phyloP scores from a whole-genome alignment of 2,329 filamentous ascomycete genomes.

The Byssoonygena ceratinophila region DNA sequence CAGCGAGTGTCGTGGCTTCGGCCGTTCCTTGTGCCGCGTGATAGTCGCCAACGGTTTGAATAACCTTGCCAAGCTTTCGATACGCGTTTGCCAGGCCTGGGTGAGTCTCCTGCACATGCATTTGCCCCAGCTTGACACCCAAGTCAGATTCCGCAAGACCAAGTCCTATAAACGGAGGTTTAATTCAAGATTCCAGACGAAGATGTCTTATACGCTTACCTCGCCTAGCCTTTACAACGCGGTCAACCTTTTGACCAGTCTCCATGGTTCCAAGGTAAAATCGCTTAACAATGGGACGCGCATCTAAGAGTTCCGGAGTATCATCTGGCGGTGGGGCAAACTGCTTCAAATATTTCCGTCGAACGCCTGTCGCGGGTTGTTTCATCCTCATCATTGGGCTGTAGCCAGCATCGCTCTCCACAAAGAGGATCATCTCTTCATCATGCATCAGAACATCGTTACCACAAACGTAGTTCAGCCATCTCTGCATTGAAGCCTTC shows the following conservation, averaged over 20 bases:
- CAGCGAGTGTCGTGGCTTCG: constrained; percentile 86
- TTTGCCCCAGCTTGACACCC: constrained; percentile 74
- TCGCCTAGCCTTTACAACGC: constrained; percentile 80
- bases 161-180: constrained; percentile 51
- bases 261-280: constrained; percentile 97
- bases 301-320: constrained; percentile 84
- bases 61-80: constrained; percentile 83
- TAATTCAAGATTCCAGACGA: neutral
- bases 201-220: constrained; percentile 45
- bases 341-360: constrained; percentile 92
- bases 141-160: constrained; percentile 88
- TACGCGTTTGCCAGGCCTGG: constrained; percentile 80
- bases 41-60: constrained; percentile 88
- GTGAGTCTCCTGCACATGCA: constrained; percentile 86
- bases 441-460: constrained; percentile 90
- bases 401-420: constrained; percentile 98
- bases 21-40: constrained; percentile 94
- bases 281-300: constrained; percentile 80
- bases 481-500: constrained; percentile 81
- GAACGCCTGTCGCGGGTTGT: constrained; percentile 90
- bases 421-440: constrained; percentile 94
- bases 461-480: constrained; percentile 85
- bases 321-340: constrained; percentile 96
- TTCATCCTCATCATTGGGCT: constrained; percentile 91
- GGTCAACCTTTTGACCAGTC: constrained; percentile 91